Conservation (phyloP, 805 yeast species). For the Vanderwaltozyma verrucispora region DNA sequence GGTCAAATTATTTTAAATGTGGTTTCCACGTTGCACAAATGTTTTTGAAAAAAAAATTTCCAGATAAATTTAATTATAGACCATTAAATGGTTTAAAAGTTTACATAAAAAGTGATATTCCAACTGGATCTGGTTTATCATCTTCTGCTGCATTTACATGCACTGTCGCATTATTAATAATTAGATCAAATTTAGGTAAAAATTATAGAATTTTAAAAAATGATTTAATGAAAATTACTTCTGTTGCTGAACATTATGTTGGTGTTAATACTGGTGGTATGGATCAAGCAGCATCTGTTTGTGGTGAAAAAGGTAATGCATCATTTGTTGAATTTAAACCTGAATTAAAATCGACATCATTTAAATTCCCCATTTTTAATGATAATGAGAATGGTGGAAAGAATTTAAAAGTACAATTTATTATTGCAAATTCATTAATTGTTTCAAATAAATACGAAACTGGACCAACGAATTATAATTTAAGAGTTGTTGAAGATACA, state of each 20-base stretch:
- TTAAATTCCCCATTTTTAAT: constrained; percentile 39
- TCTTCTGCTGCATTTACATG: constrained; percentile 68
- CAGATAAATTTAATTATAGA: constrained; percentile 20
- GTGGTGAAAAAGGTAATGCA: constrained; percentile 49
- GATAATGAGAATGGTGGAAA: no score
- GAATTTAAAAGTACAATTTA: constrained; percentile 30
- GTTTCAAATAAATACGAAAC: constrained; percentile 59
- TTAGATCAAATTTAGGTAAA: constrained; percentile 40
- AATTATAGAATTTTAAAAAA: constrained; percentile 33
- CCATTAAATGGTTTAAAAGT: constrained; percentile 40
- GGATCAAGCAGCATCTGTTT: constrained; percentile 67
- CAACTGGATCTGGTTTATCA: constrained; percentile 62
- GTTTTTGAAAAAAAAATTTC: constrained; percentile 29
- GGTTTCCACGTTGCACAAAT: constrained; percentile 51
- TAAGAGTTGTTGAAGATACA: constrained; percentile 63
- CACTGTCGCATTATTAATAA: constrained; percentile 47
- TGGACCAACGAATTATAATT: constrained; percentile 58
- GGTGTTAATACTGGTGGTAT: constrained; percentile 75
- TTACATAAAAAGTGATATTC: constrained; percentile 53
- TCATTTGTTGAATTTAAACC: constrained; percentile 55
- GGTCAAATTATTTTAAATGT: constrained; percentile 65
- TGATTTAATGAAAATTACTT: constrained; percentile 49
- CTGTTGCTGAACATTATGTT: constrained; percentile 56
- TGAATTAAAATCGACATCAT: constrained; percentile 41
- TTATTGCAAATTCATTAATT: constrained; percentile 54